Evolutionary conservation across 2,329 filamentous ascomycete species (phyloP).

Genomic region (Clonostachys chloroleuca): DNA sequence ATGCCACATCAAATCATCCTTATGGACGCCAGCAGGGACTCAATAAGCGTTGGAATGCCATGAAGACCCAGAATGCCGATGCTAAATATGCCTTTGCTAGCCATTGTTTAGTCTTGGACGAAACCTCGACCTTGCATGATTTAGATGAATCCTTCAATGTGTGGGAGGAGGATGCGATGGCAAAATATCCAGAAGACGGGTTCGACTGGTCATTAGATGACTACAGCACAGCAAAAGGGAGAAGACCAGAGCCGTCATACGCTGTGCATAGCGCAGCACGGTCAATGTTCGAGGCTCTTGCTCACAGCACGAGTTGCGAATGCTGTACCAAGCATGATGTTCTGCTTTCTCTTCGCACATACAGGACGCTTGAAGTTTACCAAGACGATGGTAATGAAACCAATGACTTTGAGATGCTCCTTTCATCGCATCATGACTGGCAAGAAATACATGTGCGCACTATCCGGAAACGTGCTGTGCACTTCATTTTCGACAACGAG

Average conservation of each 20-base stretch:
- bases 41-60: too few species aligned
- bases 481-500: too few species aligned
- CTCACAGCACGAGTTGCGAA: too few species aligned
- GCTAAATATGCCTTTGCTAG: background rate
- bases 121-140: too few species aligned
- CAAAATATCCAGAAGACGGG: background rate
- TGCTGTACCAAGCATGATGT: background rate
- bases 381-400: background rate
- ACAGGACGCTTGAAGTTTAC: background rate
- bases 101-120: background rate
- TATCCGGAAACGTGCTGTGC: too few species aligned
- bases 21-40: too few species aligned
- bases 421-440: constrained; percentile 3
- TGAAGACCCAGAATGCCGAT: background rate
- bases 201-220: background rate
- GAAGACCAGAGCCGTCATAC: background rate
- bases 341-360: constrained; percentile 1
- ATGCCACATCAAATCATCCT: too few species aligned
- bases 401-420: constrained; percentile 1
- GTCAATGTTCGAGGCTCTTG: constrained; percentile 2
- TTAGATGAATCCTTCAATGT: background rate
- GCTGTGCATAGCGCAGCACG: background rate
- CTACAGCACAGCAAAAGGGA: background rate
- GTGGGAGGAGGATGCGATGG: background rate
- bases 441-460: constrained; percentile 1